Evolutionary conservation across 208 protist species (phyloP).

Genomic region (Acanthamoeba healyi): DNA sequence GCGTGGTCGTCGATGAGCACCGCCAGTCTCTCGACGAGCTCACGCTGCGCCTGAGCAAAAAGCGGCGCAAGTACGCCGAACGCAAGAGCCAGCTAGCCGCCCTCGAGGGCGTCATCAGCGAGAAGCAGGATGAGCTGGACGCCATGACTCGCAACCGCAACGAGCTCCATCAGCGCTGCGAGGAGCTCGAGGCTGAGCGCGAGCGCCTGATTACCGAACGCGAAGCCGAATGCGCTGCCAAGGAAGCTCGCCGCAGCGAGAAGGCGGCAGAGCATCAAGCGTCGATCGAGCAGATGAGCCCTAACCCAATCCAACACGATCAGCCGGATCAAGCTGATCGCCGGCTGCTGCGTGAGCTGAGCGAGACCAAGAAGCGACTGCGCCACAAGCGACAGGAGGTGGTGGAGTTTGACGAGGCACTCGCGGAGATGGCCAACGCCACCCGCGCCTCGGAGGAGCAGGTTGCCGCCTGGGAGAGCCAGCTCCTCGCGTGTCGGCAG

Average conservation of each 20-base stretch:
- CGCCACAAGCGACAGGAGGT: not conserved
- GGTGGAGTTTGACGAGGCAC: not conserved
- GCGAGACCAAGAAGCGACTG: not conserved
- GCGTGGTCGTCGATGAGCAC: not conserved
- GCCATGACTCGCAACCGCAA: not conserved
- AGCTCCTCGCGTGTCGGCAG: not conserved
- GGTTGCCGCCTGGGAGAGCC: conserved; percentile 24
- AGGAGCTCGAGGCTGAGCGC: not conserved
- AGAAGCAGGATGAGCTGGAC: not conserved
- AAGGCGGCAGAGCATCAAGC: not conserved
- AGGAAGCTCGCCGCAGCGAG: not conserved
- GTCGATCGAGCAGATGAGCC: too few species aligned
- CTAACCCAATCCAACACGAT: not conserved
- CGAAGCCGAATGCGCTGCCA: not conserved
- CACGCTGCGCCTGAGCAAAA: not conserved
- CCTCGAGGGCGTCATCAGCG: not conserved
- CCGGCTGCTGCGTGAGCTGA: not conserved
- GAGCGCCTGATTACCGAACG: not conserved
- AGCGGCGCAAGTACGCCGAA: not conserved
- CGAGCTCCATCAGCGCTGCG: not conserved
- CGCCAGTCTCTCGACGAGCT: not conserved
- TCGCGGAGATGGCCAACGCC: not conserved
- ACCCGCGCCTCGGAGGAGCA: not conserved
- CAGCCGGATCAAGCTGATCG: not conserved
- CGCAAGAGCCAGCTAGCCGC: not conserved